Base-by-base conservation (phyloP, 768 basidiomycete species). In the Paxillus involutus region DNA sequence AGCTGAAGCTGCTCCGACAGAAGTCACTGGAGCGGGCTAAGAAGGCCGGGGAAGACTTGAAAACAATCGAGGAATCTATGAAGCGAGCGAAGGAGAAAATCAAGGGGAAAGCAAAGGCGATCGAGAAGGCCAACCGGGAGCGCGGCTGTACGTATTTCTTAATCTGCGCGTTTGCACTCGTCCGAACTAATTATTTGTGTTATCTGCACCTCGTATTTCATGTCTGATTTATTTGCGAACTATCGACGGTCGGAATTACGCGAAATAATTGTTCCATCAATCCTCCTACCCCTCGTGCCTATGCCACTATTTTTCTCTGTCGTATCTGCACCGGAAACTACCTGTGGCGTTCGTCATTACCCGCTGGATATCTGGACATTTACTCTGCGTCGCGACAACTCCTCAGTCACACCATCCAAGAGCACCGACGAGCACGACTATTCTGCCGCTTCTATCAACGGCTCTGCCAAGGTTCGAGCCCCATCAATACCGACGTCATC, bases 21-120 rank as follows among this genome's bases (percentile, higher is more conserved):
- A 75, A 73, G 64, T 79, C 82, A 7, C 61, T 83, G 44, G 85
- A 85, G 57, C 79, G 88, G 60, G 81, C 78, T 39, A 84, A 80
- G 76, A 91, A 89, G 75, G 91, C 89, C 0, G 80, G 80, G 32
- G 83, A 87, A 63, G 90, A 92, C 76, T 73, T 89, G 60, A 81
- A 78, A 66, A 78, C 81, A 50, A 84, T 92, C 61, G 83, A 88
- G 58, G 89, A 88, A 71, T 86, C 85, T 46, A 85, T 89, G 81
- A 81, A 82, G 49, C 80, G 82, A 55, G 79, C 90, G 73, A 88
- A 82, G 73, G 89, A 90, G 73, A 85, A 81, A 69, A 86, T 83
- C 70, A 80, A 76, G 72, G 86, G 87, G 0, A 91, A 89, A 68
- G 82, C 80, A 48, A 88, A 78, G 70, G 80, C 77, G n/a, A 67